These are phyloP conservation scores for Entonaema liquescens DNA, from an alignment of 495 filamentous ascomycete genomes.

Conservation along the genomic window DNA sequence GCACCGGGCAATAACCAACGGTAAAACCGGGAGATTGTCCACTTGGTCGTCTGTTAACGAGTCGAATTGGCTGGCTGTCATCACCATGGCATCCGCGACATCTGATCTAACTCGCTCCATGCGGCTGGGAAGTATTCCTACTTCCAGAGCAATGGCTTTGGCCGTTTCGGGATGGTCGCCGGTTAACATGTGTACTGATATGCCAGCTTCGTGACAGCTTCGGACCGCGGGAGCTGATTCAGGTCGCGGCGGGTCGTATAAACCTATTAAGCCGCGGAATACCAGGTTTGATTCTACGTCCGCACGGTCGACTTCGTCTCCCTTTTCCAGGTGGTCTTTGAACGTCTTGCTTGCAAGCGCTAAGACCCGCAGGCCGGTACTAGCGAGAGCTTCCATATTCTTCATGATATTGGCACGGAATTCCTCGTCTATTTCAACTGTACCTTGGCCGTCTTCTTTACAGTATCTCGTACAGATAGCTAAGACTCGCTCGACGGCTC, in stretches of 20 bases:
- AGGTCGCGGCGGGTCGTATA: constrained; percentile 65
- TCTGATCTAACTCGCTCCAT: constrained; percentile 60
- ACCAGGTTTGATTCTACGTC: constrained; percentile 63
- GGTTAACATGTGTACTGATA: constrained; percentile 79
- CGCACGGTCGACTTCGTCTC: constrained; percentile 60
- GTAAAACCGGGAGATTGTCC: constrained; percentile 67
- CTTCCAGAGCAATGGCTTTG: constrained; percentile 68
- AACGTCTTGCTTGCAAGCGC: constrained; percentile 64
- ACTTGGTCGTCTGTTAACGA: constrained; percentile 66
- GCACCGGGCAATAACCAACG: constrained; percentile 75
- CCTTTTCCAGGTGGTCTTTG: constrained; percentile 42
- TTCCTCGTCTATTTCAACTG: constrained; percentile 51
- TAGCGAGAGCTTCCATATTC: constrained; percentile 71
- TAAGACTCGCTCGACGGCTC: constrained; percentile 70
- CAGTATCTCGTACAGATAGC: constrained; percentile 60
- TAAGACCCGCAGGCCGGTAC: constrained; percentile 71
- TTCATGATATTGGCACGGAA: constrained; percentile 61
- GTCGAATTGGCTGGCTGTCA: constrained; percentile 72
- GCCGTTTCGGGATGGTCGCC: constrained; percentile 75
- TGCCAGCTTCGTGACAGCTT: constrained; percentile 71
- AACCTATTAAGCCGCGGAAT: constrained; percentile 67
- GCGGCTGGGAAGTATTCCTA: constrained; percentile 70
- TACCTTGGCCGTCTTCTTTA: constrained; percentile 47
- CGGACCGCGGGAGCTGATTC: constrained; percentile 63
- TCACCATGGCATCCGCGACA: constrained; percentile 69